Conservation (phyloP, 495 filamentous ascomycete species). For the Cercophora newfieldiana region DNA sequence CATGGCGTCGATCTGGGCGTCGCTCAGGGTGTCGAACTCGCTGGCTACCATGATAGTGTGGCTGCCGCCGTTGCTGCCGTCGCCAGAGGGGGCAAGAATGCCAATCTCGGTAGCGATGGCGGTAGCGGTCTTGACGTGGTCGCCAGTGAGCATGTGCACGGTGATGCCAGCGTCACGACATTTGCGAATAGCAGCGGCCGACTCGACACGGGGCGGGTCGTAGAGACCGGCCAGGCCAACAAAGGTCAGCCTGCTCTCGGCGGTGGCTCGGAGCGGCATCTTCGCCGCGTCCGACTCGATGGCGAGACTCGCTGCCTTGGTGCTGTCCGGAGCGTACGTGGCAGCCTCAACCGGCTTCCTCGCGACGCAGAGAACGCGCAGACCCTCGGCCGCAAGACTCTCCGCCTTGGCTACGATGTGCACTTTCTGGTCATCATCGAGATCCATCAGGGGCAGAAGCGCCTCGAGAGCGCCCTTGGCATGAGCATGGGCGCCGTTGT, state of each 20-base stretch:
- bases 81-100: slow-evolving; percentile 56
- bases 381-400: slow-evolving; percentile 65
- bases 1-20: slow-evolving; percentile 58
- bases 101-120: slow-evolving; percentile 75
- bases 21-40: slow-evolving; percentile 60
- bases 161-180: slow-evolving; percentile 70
- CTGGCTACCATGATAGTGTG: slow-evolving; percentile 64
- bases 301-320: neutral
- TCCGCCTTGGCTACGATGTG: slow-evolving; percentile 61
- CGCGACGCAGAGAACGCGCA: slow-evolving; percentile 76
- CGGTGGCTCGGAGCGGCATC: slow-evolving; percentile 20
- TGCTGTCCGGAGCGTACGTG: slow-evolving; percentile 1
- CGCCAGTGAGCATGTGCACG: slow-evolving; percentile 82
- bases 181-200: slow-evolving; percentile 60
- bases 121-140: slow-evolving; percentile 71
- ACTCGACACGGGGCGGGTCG: slow-evolving; percentile 70
- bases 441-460: slow-evolving; percentile 61
- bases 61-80: slow-evolving; percentile 47
- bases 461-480: slow-evolving; percentile 80
- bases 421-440: slow-evolving; percentile 60
- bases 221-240: slow-evolving; percentile 69
- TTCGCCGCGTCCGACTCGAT: neutral
- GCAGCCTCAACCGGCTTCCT: slow-evolving; percentile 37
- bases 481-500: slow-evolving; percentile 52
- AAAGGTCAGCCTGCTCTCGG: slow-evolving; percentile 59